These are phyloP conservation scores for Sugiyamaella boreocaroliniensis DNA, from an alignment of 805 yeast species.

Conservation along the genomic window DNA sequence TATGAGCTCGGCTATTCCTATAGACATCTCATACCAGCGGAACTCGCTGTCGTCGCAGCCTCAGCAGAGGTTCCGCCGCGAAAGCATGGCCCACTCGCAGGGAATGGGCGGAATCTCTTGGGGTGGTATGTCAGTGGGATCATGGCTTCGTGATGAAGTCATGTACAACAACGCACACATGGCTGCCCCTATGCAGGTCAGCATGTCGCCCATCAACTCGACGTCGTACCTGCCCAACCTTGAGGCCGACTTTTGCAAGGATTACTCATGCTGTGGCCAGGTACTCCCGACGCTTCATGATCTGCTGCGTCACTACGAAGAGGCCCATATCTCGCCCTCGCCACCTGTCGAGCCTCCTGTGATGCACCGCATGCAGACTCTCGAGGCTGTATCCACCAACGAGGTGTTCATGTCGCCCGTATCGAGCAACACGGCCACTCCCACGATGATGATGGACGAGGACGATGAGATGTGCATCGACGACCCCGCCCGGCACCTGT, in stretches of 20 bases:
- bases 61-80: slow-evolving; percentile 60
- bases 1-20: slow-evolving; percentile 34
- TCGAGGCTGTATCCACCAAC: slow-evolving; percentile 88
- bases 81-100: slow-evolving; percentile 89
- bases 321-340: slow-evolving; percentile 72
- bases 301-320: slow-evolving; percentile 88
- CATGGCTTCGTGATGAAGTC: slow-evolving; percentile 88
- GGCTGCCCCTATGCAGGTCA: slow-evolving; percentile 34
- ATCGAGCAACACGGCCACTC: slow-evolving; percentile 25
- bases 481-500: slow-evolving; percentile 92
- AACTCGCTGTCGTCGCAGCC: slow-evolving; percentile 16
- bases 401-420: slow-evolving; percentile 67
- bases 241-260: slow-evolving; percentile 94
- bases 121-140: slow-evolving; percentile 93
- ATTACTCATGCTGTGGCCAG: slow-evolving; percentile 93
- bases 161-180: slow-evolving; percentile 23
- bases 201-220: slow-evolving; percentile 59
- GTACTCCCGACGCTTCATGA: slow-evolving; percentile 90
- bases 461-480: slow-evolving; percentile 81
- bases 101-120: slow-evolving; percentile 98
- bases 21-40: slow-evolving; percentile 35
- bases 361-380: slow-evolving; percentile 41
- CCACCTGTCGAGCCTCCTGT: slow-evolving; percentile 38
- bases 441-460: slow-evolving; percentile 32
- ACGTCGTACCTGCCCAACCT: slow-evolving; percentile 83